Base-by-base conservation (phyloP, 768 basidiomycete species). In the Phanerodontia chrysosporium region DNA sequence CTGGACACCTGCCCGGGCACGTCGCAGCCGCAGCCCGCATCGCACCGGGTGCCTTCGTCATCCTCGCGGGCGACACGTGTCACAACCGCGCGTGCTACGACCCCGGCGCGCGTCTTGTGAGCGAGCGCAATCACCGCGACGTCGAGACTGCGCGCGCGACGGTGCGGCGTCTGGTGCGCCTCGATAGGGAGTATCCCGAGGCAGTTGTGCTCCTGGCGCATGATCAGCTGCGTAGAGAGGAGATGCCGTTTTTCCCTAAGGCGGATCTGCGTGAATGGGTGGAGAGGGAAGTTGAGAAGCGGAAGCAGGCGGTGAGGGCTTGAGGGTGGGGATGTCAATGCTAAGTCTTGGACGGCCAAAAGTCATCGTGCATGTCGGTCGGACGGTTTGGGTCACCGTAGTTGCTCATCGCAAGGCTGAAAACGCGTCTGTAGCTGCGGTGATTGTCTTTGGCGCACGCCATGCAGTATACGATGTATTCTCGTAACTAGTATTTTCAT, bases 1-100 rank as follows among this genome's bases (percentile, higher is more conserved):
- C 83, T 1, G 85, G 85, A 0, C 84, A 86, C 66, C 65, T 84
- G 28, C 69, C 71, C 1, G 85, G 85, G 0, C 84, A 87, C 57
- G 60, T 85, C 57, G 83, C 81, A 57, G 61, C 80, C 36, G 75
- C 83, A 8, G 81, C 74, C 6, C 81, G 85, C 55, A 83, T 82
- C 2, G 83, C 80, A 18, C 56, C 76, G 1, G 75, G 78, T 21
- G 81, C 81, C 12, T 86, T 84, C 84, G 72, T 85, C 16, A 80
- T 76, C 61, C 73, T 85, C 14, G 82, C 72, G 2, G 82, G 79
- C 0, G 83, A 86, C 64, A 78, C 80, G 58, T 83, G 80, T 2
- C 84, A 85, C 63, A 79, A 83, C 65, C 76, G 76, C 73, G 73
- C 18, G 35, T 57, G 55, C 36, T 61, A 57, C 49, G 60, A 24